phyloP scores from a whole-genome alignment of 495 filamentous ascomycete genomes.

The Rhypophila decipiens region DNA sequence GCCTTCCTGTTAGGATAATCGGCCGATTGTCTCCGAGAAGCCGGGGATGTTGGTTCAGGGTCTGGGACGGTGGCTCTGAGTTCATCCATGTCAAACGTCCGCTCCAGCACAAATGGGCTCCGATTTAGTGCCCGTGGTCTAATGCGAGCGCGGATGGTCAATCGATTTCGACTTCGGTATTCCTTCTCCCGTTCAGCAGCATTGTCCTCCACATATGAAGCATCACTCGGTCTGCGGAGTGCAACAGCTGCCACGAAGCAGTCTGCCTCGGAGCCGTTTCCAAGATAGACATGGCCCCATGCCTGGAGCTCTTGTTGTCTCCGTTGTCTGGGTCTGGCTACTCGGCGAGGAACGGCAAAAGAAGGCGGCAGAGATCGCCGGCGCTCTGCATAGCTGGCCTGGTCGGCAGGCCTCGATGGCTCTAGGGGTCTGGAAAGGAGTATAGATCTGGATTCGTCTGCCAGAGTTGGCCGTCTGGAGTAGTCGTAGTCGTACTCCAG shows the following conservation, averaged over 20 bases:
- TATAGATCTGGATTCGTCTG: constrained; percentile 21
- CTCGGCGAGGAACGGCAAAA: constrained; percentile 5
- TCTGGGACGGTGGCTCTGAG: constrained; percentile 33
- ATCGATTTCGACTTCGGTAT: constrained; percentile 5
- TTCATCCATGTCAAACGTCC: constrained; percentile 39
- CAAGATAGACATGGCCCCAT: constrained; percentile 30
- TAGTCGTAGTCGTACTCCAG: constrained; percentile 3
- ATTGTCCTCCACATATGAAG: constrained; percentile 10
- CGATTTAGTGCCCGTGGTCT: constrained; percentile 32
- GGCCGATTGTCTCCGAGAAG: constrained; percentile 4
- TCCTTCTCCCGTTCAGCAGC: neutral
- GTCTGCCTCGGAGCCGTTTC: constrained; percentile 25
- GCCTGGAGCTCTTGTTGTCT: constrained; percentile 22
- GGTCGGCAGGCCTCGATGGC: neutral
- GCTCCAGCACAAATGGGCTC: constrained; percentile 41
- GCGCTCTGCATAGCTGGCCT: constrained; percentile 5
- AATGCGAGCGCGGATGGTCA: constrained; percentile 43
- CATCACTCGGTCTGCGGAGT: constrained; percentile 25
- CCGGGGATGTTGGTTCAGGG: constrained; percentile 9
- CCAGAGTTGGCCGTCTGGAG: constrained; percentile 15
- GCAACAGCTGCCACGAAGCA: constrained; percentile 36
- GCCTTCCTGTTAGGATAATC: constrained; percentile 1
- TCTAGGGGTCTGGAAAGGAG: constrained; percentile 17
- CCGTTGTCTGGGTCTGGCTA: constrained; percentile 11
- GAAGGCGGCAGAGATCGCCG: constrained; percentile 16